Percentiles rank a stretch among this genome's conserved stretches.
These are phyloP conservation scores for Nemania abortiva DNA, from an alignment of 2,329 filamentous ascomycete species.

Conservation along the genomic window DNA sequence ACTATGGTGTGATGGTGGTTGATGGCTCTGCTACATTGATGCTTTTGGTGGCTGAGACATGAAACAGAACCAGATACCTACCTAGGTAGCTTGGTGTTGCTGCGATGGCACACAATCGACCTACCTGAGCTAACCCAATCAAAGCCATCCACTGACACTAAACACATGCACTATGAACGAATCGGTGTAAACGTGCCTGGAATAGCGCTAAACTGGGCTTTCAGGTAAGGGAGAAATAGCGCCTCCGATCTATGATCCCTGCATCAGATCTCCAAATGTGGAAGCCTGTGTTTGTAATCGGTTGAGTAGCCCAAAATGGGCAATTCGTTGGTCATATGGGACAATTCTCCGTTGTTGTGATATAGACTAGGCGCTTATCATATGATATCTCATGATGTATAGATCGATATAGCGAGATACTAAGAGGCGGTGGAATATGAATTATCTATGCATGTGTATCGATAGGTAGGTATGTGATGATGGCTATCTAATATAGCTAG, in stretches of 20 bases:
- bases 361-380: not conserved
- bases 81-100: not conserved
- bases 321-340: not conserved
- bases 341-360: not conserved
- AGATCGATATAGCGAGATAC: constrained; percentile 1
- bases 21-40: constrained; percentile 22
- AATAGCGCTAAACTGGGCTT: constrained; percentile 1
- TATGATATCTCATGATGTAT: constrained; percentile 23
- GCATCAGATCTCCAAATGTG: constrained; percentile 32
- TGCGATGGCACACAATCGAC: not conserved
- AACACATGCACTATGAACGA: not conserved
- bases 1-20: constrained; percentile 12
- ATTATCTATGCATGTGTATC: not conserved
- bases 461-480: not conserved
- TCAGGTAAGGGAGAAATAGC: constrained; percentile 12
- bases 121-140: not conserved
- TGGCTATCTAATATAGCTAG: not conserved
- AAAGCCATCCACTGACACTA: not conserved
- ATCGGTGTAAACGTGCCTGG: constrained; percentile 6
- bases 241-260: constrained; percentile 28
- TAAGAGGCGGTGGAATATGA: not conserved
- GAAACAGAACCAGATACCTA: constrained; percentile 34
- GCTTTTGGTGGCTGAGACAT: constrained; percentile 32
- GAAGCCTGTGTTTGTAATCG: constrained; percentile 17
- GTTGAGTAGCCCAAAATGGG: constrained; percentile 4